Base-by-base conservation (phyloP, 257 asterid genomes). In the Osmanthus fragrans region DNA sequence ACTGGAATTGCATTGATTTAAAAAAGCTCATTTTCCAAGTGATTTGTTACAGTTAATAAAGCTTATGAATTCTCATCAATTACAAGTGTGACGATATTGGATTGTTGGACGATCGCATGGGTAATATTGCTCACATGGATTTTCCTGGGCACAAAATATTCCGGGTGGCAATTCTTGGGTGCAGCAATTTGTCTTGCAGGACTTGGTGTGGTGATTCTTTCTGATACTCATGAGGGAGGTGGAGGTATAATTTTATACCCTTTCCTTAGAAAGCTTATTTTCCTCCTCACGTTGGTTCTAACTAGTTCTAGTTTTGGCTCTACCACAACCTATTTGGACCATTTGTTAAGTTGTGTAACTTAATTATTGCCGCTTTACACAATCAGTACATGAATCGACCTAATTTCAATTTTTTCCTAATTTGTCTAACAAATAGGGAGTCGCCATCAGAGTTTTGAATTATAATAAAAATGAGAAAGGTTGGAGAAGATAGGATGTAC, bases 41-140 rank as follows among this genome's bases (percentile, higher is more conserved):
- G 18, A 2, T 71, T 21, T 34, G 37, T 70, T 80, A 83, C 91
- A 92, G 98, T 90, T 23, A 91, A 90, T 80, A 89, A 91, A 88
- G 94, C 98, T 11, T 93, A 51, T 56, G 89, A 92, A 54, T 92
- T 75, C 85, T 86, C 98, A 23, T 92, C 98, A 5, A 86, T 91
- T 68, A 93, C 98, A 13, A 93, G 97, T 11, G 97, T 93, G 79
- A 81, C 96, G 0, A 71, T 92, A 74, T 76, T 92, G 84, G 94
- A 93, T 82, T 90, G 97, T 58, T 90, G 93, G 89, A 84, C 97
- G 1, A 78, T 93, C 56, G 92, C 91, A 0, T 93, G 96, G 93
- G 92, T 87, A 2, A 88, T 93, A 49, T 34, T 88, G 71, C 90
- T 93, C 36, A 93, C 97, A 3, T 85, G 93, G 93, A 34, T 87